A percentile compares a stretch with the other conserved stretches of the same genome.
These are phyloP conservation scores for Porcisia hertigi DNA, from an alignment of 208 protist genomes.

Conservation along the genomic window DNA sequence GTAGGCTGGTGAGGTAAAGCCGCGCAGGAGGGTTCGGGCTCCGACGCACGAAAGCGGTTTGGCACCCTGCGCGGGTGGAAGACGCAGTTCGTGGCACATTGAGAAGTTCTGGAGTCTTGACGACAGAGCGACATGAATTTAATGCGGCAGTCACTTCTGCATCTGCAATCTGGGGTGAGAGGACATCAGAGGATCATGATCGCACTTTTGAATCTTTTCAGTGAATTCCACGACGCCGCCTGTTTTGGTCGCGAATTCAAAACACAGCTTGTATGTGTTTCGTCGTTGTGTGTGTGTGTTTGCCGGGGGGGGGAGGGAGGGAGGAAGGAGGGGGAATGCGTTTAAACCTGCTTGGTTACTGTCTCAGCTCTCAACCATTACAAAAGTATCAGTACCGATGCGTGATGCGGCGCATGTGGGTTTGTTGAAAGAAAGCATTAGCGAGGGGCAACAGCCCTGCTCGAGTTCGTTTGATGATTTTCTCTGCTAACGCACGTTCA, in stretches of 20 bases:
- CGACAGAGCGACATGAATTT: constrained; percentile 24
- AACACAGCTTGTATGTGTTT: neutral
- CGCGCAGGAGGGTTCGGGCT: constrained; percentile 15
- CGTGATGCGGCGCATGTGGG: neutral
- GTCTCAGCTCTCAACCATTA: neutral
- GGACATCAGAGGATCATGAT: neutral
- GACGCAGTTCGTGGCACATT: constrained; percentile 19
- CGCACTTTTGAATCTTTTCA: neutral
- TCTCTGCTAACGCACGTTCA: neutral
- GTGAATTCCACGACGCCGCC: neutral
- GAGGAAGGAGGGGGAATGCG: neutral
- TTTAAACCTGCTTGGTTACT: neutral
- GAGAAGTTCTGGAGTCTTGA: constrained; percentile 30
- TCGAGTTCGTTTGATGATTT: neutral
- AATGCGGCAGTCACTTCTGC: constrained; percentile 27
- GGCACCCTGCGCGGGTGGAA: constrained; percentile 34
- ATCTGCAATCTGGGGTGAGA: constrained; percentile 31
- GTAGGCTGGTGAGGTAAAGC: constrained; percentile 25
- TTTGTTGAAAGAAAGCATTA: neutral
- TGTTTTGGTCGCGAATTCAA: neutral
- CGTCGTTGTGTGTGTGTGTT: neutral
- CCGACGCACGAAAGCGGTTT: constrained; percentile 21
- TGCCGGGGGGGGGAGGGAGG: no score
- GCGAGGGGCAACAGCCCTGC: neutral
- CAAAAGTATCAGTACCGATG: neutral